A percentile compares a stretch with the other conserved stretches of the same genome.
Evolutionary conservation across 345 rosid species (phyloP).

Genomic region (Murraya koenigii): DNA sequence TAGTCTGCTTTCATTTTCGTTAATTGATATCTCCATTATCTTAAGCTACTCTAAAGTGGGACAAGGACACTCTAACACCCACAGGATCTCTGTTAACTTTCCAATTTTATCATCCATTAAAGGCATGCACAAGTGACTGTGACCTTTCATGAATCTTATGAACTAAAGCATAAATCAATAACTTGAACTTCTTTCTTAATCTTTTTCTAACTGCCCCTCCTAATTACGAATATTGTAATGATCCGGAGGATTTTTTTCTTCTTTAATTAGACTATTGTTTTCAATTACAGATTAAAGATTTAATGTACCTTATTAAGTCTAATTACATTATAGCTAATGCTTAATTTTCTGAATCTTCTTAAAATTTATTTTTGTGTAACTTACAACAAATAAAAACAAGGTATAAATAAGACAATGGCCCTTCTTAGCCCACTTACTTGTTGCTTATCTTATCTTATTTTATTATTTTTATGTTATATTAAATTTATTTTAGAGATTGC

Average conservation of each 20-base stretch:
- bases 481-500: too few relatives aligned
- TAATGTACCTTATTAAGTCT: accelerated
- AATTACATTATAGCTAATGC: too few relatives aligned
- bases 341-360: accelerated
- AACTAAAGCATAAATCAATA: too few relatives aligned
- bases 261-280: too few relatives aligned
- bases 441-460: too few relatives aligned
- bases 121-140: neutral
- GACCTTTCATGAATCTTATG: neutral
- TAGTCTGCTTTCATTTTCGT: neutral
- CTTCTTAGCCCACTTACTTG: too few relatives aligned
- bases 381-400: too few relatives aligned
- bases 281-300: too few relatives aligned
- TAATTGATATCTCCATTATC: neutral
- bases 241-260: too few relatives aligned
- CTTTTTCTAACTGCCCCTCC: neutral
- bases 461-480: too few relatives aligned
- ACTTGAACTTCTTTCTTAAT: neutral
- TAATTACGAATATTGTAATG: neutral
- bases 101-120: neutral
- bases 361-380: too few relatives aligned
- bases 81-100: neutral
- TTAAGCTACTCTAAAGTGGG: neutral
- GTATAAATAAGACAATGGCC: accelerated
- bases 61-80: neutral